Evolutionary conservation across 495 filamentous ascomycete species (phyloP), one percentile per base, ranked within the genome.

Genomic region (Trichocladium antarcticum): DNA sequence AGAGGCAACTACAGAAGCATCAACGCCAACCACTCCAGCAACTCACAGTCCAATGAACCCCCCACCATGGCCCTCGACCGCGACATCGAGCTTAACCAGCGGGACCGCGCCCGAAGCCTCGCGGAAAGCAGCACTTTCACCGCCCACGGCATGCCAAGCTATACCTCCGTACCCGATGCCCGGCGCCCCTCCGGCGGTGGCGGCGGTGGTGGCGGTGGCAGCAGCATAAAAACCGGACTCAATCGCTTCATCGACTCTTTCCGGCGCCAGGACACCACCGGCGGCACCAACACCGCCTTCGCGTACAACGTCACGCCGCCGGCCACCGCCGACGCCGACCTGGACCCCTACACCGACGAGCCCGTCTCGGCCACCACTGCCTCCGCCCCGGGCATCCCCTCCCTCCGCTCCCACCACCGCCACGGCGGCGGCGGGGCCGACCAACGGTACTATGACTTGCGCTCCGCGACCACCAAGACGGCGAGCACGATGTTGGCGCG

Each of bases 401-500:
- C 32, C 37, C 42, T 47, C 31, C 44, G 41, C 37, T 19, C 50
- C 20, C 53, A 47, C 24, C 21, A 35, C n/a, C 8, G 17, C 5
- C 34, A 36, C n/a, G 27, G 28, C 37, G 31, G 10, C 32, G 16
- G 21, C 15, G 20, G 21, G 5, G 38, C 24, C 8, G 58, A 54
- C 22, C 42, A 21, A 31, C 49, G 61, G 15, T 64, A 60, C 54
- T 64, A 58, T 34, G 61, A 64, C 50, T 16, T 62, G 20, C 54
- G 49, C 17, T 21, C 37, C 11, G 61, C 59, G 12, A 58, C 38
- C 35, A 20, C 29, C 39, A 54, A 56, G 34, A 62, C 59, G 39
- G 59, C 61, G 16, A 58, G 53, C 49, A 57, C 57, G 21, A 44
- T 61, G n/a, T 73, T 97, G 24, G 76, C 83, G 39, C 72, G 92